Conservation (phyloP, 179 eudicot species). For the Drosera spatulata region DNA sequence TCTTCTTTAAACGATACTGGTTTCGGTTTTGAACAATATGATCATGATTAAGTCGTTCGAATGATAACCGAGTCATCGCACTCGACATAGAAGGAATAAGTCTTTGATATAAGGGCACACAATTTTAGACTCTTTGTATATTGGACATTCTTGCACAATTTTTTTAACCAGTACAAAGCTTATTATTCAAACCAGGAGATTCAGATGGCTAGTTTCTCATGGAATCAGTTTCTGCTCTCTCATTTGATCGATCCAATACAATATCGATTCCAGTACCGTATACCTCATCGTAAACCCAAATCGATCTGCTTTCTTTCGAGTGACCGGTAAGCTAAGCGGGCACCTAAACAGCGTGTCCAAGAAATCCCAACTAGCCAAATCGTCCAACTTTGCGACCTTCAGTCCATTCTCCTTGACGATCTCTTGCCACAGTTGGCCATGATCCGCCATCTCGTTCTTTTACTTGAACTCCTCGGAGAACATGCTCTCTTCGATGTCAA, state of each 20-base stretch:
- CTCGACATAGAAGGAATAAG: too few species aligned
- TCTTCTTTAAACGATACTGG: too few species aligned
- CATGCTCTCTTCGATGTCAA: conserved; percentile 22
- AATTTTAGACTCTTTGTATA: too few species aligned
- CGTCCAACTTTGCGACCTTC: conserved; percentile 42
- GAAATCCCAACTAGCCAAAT: conserved; percentile 71
- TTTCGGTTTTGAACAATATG: too few species aligned
- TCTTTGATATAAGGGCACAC: too few species aligned
- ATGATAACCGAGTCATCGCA: too few species aligned
- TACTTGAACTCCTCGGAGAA: conserved; percentile 32
- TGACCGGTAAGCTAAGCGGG: conserved; percentile 54
- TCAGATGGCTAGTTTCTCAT: neutral
- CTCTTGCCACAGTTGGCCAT: conserved; percentile 53
- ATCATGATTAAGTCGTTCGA: too few species aligned
- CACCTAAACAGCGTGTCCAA: conserved; percentile 61
- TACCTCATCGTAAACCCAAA: conserved; percentile 47
- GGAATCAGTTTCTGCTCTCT: conserved; percentile 66
- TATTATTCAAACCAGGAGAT: neutral
- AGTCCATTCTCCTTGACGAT: conserved; percentile 48
- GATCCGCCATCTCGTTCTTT: conserved; percentile 40
- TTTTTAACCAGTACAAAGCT: neutral
- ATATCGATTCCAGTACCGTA: conserved; percentile 47
- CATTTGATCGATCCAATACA: conserved; percentile 75
- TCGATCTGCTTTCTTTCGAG: conserved; percentile 50
- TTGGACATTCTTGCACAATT: too few species aligned